Evolutionary conservation across 2,329 filamentous ascomycete species (phyloP), one percentile per base, ranked within the genome.

Genomic region (Corinectria fuckeliana): DNA sequence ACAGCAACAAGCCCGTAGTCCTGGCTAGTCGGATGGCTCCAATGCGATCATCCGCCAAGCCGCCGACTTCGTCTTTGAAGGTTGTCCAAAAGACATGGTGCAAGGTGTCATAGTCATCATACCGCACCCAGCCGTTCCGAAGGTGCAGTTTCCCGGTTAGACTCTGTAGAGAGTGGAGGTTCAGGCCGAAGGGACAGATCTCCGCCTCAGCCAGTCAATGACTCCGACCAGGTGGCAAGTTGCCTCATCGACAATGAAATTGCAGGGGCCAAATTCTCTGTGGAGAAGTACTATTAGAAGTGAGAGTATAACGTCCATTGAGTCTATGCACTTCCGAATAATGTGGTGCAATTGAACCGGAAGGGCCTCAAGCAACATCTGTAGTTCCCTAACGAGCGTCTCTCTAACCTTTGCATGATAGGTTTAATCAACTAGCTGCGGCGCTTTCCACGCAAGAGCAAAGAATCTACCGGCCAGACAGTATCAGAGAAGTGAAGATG

Each of bases 141-240:
- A 79, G 59, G 54, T 79, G 71, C n/a, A 78, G 52, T 55, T 74
- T 72, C 21, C 74, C 68, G 26, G 66, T 74, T 16, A 80, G 56
- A 38, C 28, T 34, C 52, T 78, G 63, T 1, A 77, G 57, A 11
- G 72, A 74, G 55, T 77, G 63, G 1, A 80, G 66, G 48, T 79
- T 78, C 0, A 73, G 28, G 4, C 77, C 77, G 60, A 80, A 80
- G 7, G 77, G 76, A n/a, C 70, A 51, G 23, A 79, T 70, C 47
- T 73, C 69, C 3, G 77, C 74, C 63, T 80, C 75, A 1, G 77
- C 74, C 75, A 81, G 68, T 79, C 76, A 54, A 80, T 69, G 7
- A 80, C 76, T 2, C 77, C 77, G 28, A 68, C 67, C 3, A 80
- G 58, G 63, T 75, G 72, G 65, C 71, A 78, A 28, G 26, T 28